Evolutionary conservation across 2,329 filamentous ascomycete genomes (phyloP), one percentile per base, ranked within the genome.

Genomic region (Verticillium klebahnii): DNA sequence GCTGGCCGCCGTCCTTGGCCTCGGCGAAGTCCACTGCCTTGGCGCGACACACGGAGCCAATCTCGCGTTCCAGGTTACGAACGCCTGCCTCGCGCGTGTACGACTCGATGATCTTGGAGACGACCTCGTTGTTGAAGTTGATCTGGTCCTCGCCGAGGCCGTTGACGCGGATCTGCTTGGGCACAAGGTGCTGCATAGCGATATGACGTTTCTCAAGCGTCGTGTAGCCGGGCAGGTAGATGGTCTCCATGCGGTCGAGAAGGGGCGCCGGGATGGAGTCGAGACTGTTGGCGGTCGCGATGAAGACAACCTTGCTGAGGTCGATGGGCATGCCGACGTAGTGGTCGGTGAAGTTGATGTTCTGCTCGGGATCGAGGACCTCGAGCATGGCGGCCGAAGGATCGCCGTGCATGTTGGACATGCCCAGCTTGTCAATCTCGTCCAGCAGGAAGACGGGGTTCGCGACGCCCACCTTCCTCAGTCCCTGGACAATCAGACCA

Each of bases 21-120:
- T 97, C 93, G 55, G 95, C 92, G 75, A 88, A 98, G 75, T 98
- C 91, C 23, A 99, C 95, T 2, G 95, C 95, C 79, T 97, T 97
- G 69, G 91, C 89, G 64, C 95, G 92, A 75, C 95, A 97, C 45
- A 99, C 93, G 17, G 91, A 92, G 50, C 94, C 94, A 69, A 99
- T 90, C 76, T 99, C 95, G 64, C 95, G 91, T 77, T 99, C 95
- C 25, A 99, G 84, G 71, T 96, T 98, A 68, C 95, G 92, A 36
- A 99, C 95, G 50, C 95, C 95, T 59, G 94, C 91, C 77, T 99
- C 95, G 65, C 94, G 92, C 50, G 95, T 99, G 80, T 99, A 99
- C 32, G 90, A 89, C 70, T 95, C 95, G 69, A 98, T 98, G 67
- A 97, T 92, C 75, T 96, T 96, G 75, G 94, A 92, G 61, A 99